Percentiles rank a stretch among this genome's conserved stretches.
These are phyloP conservation scores for Rhipidocladum racemiflorum DNA, from an alignment of 176 grass and related monocot species.

Conservation along the genomic window DNA sequence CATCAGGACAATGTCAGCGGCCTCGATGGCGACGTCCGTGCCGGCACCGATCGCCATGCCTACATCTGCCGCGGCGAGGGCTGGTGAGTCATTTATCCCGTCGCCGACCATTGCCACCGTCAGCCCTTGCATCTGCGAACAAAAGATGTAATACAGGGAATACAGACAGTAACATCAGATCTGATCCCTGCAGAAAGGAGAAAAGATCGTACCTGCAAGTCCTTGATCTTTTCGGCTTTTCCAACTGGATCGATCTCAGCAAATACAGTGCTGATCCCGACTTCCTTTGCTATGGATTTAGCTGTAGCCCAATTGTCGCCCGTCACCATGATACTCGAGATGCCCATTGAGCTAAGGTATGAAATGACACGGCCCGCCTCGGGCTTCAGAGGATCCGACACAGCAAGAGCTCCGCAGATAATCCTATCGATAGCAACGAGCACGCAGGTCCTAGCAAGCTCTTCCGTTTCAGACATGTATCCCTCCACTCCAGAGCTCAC, in stretches of 20 bases:
- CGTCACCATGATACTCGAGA: conserved; percentile 94
- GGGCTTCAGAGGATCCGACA: conserved; percentile 93
- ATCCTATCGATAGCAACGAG: conserved; percentile 69
- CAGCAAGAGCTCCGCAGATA: conserved; percentile 73
- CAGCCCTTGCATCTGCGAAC: conserved; percentile 61
- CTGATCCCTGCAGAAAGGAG: background rate
- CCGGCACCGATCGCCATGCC: conserved; percentile 88
- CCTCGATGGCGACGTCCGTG: conserved; percentile 88
- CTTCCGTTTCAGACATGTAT: conserved; percentile 66
- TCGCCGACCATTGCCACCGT: conserved; percentile 93
- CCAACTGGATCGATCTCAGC: conserved; percentile 86
- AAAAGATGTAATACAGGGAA: conserved; percentile 6
- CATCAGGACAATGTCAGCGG: conserved; percentile 80
- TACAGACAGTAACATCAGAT: background rate
- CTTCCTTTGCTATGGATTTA: conserved; percentile 82
- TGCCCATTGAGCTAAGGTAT: conserved; percentile 74
- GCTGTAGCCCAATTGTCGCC: conserved; percentile 97
- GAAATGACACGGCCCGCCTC: conserved; percentile 75
- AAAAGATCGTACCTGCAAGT: conserved; percentile 64
- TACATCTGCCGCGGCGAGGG: conserved; percentile 69
- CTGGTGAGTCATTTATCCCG: conserved; percentile 86
- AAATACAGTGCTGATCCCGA: conserved; percentile 69
- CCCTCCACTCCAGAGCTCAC: conserved; percentile 57
- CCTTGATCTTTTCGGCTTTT: conserved; percentile 90
- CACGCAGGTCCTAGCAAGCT: conserved; percentile 80